These are phyloP conservation scores for Capronia americana DNA, from an alignment of 2,329 filamentous ascomycete genomes.

Conservation along the genomic window DNA sequence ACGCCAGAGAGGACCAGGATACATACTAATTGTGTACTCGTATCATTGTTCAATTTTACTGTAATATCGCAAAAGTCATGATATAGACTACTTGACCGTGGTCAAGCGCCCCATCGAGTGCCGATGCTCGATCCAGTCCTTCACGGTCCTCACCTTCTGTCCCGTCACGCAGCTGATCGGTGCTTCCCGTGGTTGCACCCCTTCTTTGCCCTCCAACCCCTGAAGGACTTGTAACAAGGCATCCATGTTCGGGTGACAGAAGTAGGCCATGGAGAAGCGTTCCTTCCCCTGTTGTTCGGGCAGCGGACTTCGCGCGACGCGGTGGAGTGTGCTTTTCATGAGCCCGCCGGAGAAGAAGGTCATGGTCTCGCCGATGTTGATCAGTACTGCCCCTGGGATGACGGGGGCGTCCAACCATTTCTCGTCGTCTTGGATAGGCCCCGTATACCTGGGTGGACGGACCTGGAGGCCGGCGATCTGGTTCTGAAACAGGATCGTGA, in stretches of 20 bases:
- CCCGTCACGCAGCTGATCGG: slow-evolving; percentile 31
- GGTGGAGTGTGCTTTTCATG: slow-evolving; percentile 58
- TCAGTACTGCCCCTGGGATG: slow-evolving; percentile 54
- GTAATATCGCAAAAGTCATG: too few species aligned
- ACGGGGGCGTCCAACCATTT: slow-evolving; percentile 59
- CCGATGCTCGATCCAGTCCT: slow-evolving; percentile 35
- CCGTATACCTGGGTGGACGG: slow-evolving; percentile 59
- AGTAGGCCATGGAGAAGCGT: slow-evolving; percentile 90
- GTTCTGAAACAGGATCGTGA: slow-evolving; percentile 64
- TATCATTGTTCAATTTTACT: too few species aligned
- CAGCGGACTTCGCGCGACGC: slow-evolving; percentile 71
- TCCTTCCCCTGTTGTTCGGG: slow-evolving; percentile 52
- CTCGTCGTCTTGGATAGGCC: slow-evolving; percentile 46
- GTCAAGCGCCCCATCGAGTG: slow-evolving; percentile 30
- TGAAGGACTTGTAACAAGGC: slow-evolving; percentile 79
- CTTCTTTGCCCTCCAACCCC: slow-evolving; percentile 65
- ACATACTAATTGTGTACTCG: too few species aligned
- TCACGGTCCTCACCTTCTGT: slow-evolving; percentile 26
- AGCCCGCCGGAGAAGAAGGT: slow-evolving; percentile 57
- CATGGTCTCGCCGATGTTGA: slow-evolving; percentile 59
- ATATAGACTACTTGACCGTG: slow-evolving; percentile 8
- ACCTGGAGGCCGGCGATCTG: slow-evolving; percentile 64
- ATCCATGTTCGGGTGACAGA: slow-evolving; percentile 83
- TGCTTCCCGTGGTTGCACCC: slow-evolving; percentile 62
- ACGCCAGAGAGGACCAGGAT: too few species aligned